These are phyloP conservation scores for Lumnitzera racemosa DNA, from an alignment of 345 rosid species.

Conservation along the genomic window DNA sequence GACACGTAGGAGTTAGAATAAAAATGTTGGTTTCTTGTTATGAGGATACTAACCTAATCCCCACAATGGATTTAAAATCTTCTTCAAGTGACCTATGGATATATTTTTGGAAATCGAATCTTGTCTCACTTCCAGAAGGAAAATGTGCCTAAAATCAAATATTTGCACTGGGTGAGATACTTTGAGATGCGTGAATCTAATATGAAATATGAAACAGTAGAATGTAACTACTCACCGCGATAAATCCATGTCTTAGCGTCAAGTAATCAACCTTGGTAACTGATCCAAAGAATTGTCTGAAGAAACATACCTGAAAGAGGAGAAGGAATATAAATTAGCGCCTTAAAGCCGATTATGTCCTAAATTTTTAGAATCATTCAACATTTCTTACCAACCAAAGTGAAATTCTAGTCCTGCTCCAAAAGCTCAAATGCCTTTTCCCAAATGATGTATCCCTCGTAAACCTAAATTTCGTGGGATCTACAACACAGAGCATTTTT, in stretches of 20 bases:
- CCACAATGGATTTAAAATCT: constrained; percentile 86
- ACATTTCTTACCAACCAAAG: constrained; percentile 74
- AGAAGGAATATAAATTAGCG: background rate
- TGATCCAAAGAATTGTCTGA: constrained; percentile 87
- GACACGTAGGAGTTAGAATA: background rate
- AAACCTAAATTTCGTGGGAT: constrained; percentile 93
- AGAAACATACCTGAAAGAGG: constrained; percentile 73
- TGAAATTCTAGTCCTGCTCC: constrained; percentile 56
- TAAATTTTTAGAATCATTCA: background rate
- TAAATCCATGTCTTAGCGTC: constrained; percentile 92
- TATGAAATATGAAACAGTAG: background rate
- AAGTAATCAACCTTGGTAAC: constrained; percentile 85
- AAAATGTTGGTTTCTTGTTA: background rate
- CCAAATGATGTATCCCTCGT: constrained; percentile 97
- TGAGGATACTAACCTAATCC: constrained; percentile 45
- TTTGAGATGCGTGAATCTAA: background rate
- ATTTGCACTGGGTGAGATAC: background rate
- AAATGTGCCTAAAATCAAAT: constrained; percentile 69
- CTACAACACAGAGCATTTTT: constrained; percentile 21
- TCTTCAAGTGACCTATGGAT: constrained; percentile 81
- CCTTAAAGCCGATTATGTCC: background rate
- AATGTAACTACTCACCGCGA: constrained; percentile 35
- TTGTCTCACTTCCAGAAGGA: constrained; percentile 67
- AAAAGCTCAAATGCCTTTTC: constrained; percentile 59
- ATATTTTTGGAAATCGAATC: constrained; percentile 76